Evolutionary conservation across 495 filamentous ascomycete species (phyloP).

Genomic region (Zalerion maritima): DNA sequence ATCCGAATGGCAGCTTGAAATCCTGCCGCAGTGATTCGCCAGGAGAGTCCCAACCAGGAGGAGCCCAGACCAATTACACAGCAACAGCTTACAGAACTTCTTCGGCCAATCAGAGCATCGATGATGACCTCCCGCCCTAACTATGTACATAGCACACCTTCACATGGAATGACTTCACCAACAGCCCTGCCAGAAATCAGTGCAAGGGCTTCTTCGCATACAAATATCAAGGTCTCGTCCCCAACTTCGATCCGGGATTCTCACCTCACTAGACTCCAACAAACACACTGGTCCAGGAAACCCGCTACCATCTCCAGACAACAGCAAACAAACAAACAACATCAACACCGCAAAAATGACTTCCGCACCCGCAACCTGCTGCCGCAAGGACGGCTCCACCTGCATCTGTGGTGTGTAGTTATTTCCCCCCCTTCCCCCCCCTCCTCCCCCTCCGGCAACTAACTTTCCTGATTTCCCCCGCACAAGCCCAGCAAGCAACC

Average conservation of each 20-base stretch:
- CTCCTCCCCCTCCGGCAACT: not conserved
- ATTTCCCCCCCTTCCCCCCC: not conserved
- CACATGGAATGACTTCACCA: too few relatives aligned
- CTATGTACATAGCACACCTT: too few relatives aligned
- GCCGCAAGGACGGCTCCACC: constrained; percentile 29
- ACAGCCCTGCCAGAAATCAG: too few relatives aligned
- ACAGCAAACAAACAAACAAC: too few relatives aligned
- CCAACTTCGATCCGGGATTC: not conserved
- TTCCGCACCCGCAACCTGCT: constrained; percentile 30
- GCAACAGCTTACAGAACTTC: not conserved
- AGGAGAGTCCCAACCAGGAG: too few relatives aligned
- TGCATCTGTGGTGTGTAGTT: constrained; percentile 39
- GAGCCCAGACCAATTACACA: too few relatives aligned
- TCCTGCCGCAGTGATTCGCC: too few relatives aligned
- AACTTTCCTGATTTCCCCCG: constrained; percentile 7
- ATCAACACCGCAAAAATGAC: constrained; percentile 17
- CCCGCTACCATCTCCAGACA: too few relatives aligned
- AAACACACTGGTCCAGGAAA: constrained; percentile 14
- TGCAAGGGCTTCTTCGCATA: constrained; percentile 2
- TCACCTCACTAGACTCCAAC: constrained; percentile 1
- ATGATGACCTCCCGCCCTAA: constrained; percentile 11
- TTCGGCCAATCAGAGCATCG: constrained; percentile 7
- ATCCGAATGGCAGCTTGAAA: too few relatives aligned
- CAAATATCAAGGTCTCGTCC: not conserved
- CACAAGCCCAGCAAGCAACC: constrained; percentile 36